These are phyloP conservation scores for Yarrowia divulgata DNA, from an alignment of 805 yeast species.

Conservation along the genomic window DNA sequence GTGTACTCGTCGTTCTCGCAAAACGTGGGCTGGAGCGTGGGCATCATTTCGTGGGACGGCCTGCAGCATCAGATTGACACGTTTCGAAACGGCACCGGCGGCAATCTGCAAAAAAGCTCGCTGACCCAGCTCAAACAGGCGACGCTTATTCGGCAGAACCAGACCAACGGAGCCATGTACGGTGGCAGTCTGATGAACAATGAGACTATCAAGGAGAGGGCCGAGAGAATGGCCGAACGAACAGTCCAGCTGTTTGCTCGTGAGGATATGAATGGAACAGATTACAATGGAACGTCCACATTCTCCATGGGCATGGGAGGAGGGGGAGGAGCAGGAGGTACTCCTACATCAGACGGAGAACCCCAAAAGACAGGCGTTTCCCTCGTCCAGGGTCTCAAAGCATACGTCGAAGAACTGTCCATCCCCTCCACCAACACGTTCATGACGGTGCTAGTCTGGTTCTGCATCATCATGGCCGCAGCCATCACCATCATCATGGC, in stretches of 20 bases:
- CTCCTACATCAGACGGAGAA: slow-evolving; percentile 40
- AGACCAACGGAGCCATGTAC: slow-evolving; percentile 39
- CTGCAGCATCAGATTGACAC: slow-evolving; percentile 48
- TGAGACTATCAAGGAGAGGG: neutral
- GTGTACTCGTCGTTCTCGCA: slow-evolving; percentile 48
- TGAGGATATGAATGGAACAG: slow-evolving; percentile 6
- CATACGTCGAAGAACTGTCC: slow-evolving; percentile 47
- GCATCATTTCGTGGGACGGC: slow-evolving; percentile 48
- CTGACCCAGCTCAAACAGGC: slow-evolving; percentile 40
- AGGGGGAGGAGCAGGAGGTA: slow-evolving; percentile 20
- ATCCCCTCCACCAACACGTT: slow-evolving; percentile 50
- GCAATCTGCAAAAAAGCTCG: slow-evolving; percentile 45
- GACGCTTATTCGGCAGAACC: slow-evolving; percentile 41
- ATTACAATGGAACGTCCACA: slow-evolving; percentile 38
- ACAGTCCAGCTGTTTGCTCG: slow-evolving; percentile 41
- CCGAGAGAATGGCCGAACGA: neutral
- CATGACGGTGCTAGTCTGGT: slow-evolving; percentile 49
- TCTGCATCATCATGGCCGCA: slow-evolving; percentile 47
- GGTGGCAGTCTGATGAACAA: slow-evolving; percentile 10
- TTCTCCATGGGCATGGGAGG: slow-evolving; percentile 30
- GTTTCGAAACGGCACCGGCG: slow-evolving; percentile 48
- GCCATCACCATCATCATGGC: slow-evolving; percentile 44
- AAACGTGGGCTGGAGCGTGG: slow-evolving; percentile 50
- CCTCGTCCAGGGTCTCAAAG: slow-evolving; percentile 47
- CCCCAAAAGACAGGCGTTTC: slow-evolving; percentile 31